phyloP scores from a whole-genome alignment of 305 asterid species.

The Fraxinus dipetala region DNA sequence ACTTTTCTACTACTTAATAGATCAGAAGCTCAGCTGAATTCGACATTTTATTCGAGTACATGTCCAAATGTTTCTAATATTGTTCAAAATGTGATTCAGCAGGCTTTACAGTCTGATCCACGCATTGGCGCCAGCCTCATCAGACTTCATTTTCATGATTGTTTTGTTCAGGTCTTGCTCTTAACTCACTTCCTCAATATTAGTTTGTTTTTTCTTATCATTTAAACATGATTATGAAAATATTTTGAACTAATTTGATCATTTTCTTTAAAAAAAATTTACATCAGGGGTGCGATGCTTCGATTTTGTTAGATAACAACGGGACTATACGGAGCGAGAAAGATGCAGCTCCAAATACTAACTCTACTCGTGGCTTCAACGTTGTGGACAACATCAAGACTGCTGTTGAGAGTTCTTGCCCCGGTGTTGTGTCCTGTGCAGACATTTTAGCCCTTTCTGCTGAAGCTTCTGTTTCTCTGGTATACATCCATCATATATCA shows the following conservation, averaged over 20 bases:
- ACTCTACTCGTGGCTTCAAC: constrained; percentile 49
- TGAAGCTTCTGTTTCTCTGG: constrained; percentile 49
- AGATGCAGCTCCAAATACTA: constrained; percentile 47
- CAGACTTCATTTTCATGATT: constrained; percentile 59
- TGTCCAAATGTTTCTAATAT: constrained; percentile 55
- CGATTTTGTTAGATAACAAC: constrained; percentile 43
- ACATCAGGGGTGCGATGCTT: constrained; percentile 60
- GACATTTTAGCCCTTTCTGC: constrained; percentile 61
- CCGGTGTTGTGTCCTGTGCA: constrained; percentile 63
- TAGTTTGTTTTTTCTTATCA: background rate
- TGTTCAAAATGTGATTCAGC: constrained; percentile 33
- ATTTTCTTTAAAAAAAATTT: background rate
- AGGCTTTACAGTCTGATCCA: constrained; percentile 52
- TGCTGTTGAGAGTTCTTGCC: constrained; percentile 49
- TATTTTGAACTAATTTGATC: background rate
- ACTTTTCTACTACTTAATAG: constrained; percentile 10
- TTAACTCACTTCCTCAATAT: background rate
- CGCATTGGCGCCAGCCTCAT: constrained; percentile 62
- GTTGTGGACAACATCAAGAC: constrained; percentile 58
- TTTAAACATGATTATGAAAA: background rate
- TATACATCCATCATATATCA: constrained; percentile 1
- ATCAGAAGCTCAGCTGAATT: constrained; percentile 41
- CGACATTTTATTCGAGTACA: constrained; percentile 47
- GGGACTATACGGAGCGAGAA: constrained; percentile 48
- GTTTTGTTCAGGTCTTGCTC: constrained; percentile 50